phyloP scores from a whole-genome alignment of 495 filamentous ascomycete species.

The Xylaria nigripes region DNA sequence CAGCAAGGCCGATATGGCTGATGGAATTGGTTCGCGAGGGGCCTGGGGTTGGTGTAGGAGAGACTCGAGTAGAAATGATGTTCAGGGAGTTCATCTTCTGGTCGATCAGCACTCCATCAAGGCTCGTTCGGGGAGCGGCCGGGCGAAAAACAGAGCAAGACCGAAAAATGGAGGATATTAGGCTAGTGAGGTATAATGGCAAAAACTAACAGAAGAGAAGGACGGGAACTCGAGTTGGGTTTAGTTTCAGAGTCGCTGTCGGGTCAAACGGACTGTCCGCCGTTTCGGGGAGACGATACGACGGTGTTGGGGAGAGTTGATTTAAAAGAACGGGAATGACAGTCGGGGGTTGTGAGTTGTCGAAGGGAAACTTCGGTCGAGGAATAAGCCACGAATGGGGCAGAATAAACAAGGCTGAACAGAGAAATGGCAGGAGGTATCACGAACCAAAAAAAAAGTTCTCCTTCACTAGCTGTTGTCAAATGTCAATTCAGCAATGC shows the following conservation, averaged over 20 bases:
- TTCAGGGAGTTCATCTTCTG: constrained; percentile 96
- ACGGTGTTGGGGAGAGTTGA: background rate
- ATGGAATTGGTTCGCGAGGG: constrained; percentile 61
- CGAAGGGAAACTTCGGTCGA: background rate
- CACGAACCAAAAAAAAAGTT: background rate
- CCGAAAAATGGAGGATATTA: background rate
- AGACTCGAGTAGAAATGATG: constrained; percentile 80
- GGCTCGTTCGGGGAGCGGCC: constrained; percentile 18
- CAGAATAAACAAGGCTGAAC: background rate
- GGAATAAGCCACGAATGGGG: background rate
- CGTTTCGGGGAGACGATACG: background rate
- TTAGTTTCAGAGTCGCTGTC: background rate
- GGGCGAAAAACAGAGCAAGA: constrained; percentile 12
- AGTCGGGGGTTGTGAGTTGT: background rate
- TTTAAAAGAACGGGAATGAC: background rate
- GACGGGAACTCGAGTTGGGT: background rate
- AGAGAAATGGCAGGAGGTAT: background rate
- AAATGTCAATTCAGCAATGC: background rate
- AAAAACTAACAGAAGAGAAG: background rate
- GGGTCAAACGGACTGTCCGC: background rate
- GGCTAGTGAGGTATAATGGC: background rate
- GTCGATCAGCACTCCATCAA: constrained; percentile 44
- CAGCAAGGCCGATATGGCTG: constrained; percentile 43
- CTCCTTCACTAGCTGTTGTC: background rate
- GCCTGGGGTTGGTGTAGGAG: constrained; percentile 45